Percentiles rank a stretch among this genome's conserved stretches.
Evolutionary conservation across 2,329 filamentous ascomycete species (phyloP).

Genomic region (Pseudogymnoascus sp.): DNA sequence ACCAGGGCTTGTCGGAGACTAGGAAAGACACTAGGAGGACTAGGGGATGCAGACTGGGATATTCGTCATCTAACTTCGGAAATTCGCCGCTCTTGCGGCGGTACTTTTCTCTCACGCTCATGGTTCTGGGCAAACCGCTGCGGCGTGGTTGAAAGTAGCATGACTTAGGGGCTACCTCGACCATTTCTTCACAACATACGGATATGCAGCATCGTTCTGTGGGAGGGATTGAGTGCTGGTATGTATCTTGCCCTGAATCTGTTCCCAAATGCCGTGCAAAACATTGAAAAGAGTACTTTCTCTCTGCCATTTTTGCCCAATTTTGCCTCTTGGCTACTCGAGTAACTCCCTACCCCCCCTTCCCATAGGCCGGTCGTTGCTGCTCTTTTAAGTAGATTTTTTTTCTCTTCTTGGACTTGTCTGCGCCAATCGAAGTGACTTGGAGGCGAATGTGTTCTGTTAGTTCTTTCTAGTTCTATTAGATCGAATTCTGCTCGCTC

Average conservation of each 20-base stretch:
- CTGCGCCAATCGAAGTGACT: neutral
- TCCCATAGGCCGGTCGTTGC: neutral
- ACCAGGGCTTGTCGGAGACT: constrained; percentile 10
- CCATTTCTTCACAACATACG: neutral
- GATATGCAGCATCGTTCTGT: neutral
- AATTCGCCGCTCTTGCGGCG: neutral
- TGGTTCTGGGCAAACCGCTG: neutral
- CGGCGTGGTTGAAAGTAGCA: constrained; percentile 1
- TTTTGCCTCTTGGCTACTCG: constrained; percentile 7
- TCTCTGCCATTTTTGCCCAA: neutral
- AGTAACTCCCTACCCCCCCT: constrained; percentile 2
- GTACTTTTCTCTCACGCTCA: neutral
- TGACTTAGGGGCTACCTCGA: neutral
- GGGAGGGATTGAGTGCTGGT: neutral
- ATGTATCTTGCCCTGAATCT: neutral
- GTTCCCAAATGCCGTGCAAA: neutral
- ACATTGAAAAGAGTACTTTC: neutral
- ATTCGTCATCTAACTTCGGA: constrained; percentile 10
- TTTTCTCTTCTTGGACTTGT: constrained; percentile 1
- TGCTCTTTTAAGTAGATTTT: neutral
- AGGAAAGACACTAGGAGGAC: neutral
- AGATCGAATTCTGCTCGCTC: neutral
- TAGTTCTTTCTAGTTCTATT: constrained; percentile 8
- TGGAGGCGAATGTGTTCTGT: neutral
- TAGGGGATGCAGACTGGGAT: constrained; percentile 4